Percentiles rank a stretch among this genome's conserved stretches.
Evolutionary conservation across 73 alveolate species (phyloP).

Genomic region (Blepharisma japonicum): DNA sequence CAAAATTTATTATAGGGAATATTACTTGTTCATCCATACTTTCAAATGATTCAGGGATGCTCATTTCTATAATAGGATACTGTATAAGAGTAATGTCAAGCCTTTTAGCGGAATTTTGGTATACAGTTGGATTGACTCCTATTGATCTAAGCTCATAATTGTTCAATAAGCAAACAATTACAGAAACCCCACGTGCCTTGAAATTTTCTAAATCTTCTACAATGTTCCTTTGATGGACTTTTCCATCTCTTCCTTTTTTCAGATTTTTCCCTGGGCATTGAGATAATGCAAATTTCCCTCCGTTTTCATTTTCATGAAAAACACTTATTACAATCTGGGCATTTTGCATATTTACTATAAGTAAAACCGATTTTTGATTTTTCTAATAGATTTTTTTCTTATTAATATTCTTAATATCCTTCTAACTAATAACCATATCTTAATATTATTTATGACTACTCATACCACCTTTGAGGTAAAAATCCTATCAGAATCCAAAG

Average conservation of each 20-base stretch:
- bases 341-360: neutral
- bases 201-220: conserved; percentile 39
- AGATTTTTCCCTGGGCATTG: conserved; percentile 72
- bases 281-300: conserved; percentile 37
- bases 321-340: neutral
- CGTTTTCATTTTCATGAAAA: neutral
- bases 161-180: conserved; percentile 55
- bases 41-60: conserved; percentile 43
- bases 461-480: too few species aligned
- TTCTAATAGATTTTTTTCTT: too few species aligned
- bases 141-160: conserved; percentile 59
- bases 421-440: too few species aligned
- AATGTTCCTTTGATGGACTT: conserved; percentile 50
- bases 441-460: too few species aligned
- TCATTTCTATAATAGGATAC: conserved; percentile 73
- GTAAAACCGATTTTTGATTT: neutral
- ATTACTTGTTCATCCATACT: conserved; percentile 30
- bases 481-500: too few species aligned
- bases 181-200: conserved; percentile 29
- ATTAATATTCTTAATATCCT: too few species aligned
- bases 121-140: conserved; percentile 48
- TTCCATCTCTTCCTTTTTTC: conserved; percentile 66
- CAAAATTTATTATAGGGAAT: conserved; percentile 31
- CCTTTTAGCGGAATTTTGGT: conserved; percentile 33
- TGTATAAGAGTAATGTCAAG: conserved; percentile 37